Evolutionary conservation across 495 filamentous ascomycete species (phyloP).

Genomic region (Aspergillus steynii): DNA sequence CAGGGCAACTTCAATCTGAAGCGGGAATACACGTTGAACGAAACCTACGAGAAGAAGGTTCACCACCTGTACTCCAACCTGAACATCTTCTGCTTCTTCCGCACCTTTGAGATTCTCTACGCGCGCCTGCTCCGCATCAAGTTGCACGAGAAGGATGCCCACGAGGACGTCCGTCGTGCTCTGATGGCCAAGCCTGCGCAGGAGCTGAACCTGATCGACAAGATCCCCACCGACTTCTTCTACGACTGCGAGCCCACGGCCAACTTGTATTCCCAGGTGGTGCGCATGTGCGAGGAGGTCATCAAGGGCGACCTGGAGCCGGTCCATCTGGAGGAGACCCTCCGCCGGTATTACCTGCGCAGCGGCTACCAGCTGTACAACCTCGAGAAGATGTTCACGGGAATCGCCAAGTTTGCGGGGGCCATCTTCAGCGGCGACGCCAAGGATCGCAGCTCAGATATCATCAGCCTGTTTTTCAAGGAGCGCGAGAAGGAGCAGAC

Average conservation of each 20-base stretch:
- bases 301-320: conserved; percentile 76
- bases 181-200: conserved; percentile 71
- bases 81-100: conserved; percentile 90
- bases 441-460: conserved; percentile 89
- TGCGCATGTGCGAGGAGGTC: conserved; percentile 68
- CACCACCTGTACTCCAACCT: conserved; percentile 90
- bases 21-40: conserved; percentile 71
- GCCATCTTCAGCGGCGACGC: conserved; percentile 74
- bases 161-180: conserved; percentile 67
- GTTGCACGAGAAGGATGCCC: conserved; percentile 68
- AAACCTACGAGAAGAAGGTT: conserved; percentile 72
- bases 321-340: conserved; percentile 77
- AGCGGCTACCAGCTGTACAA: conserved; percentile 89
- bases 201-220: conserved; percentile 74
- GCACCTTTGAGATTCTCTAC: conserved; percentile 85
- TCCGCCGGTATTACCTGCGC: conserved; percentile 85
- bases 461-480: conserved; percentile 77
- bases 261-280: conserved; percentile 69
- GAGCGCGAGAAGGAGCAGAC: conserved; percentile 79
- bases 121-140: conserved; percentile 81
- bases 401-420: conserved; percentile 72
- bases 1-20: conserved; percentile 52
- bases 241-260: conserved; percentile 59
- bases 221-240: conserved; percentile 80
- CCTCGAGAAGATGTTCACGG: conserved; percentile 78